Conservation (phyloP, 2,329 filamentous ascomycete genomes). For the Myriangium duriaei region DNA sequence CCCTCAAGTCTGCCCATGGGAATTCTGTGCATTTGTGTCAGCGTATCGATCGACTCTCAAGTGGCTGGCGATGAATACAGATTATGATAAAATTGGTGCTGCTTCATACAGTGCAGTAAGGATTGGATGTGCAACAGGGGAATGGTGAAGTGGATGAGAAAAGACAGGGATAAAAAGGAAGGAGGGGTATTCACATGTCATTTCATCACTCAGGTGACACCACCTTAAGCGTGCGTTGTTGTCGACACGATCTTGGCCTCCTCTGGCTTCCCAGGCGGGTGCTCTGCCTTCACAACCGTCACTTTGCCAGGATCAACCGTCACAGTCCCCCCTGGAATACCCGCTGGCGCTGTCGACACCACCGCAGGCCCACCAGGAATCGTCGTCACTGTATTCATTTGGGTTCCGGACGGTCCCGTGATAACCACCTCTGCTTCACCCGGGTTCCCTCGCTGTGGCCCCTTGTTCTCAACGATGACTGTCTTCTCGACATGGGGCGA, state of each 20-base stretch:
- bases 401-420: constrained; percentile 6
- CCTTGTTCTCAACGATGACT: constrained; percentile 8
- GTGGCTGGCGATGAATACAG: too few species aligned
- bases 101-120: too few species aligned
- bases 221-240: constrained; percentile 3
- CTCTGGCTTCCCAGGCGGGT: constrained; percentile 7
- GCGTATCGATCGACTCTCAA: too few species aligned
- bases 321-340: constrained; percentile 5
- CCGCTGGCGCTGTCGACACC: constrained; percentile 4
- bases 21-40: too few species aligned
- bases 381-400: constrained; percentile 3
- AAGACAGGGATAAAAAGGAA: too few species aligned
- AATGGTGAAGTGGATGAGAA: too few species aligned
- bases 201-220: too few species aligned
- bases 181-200: too few species aligned
- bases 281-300: constrained; percentile 8
- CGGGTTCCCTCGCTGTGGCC: constrained; percentile 2
- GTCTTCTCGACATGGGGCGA: constrained; percentile 7
- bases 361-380: constrained; percentile 4
- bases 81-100: too few species aligned
- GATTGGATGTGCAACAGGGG: too few species aligned
- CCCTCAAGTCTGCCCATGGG: too few species aligned
- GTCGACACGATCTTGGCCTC: constrained; percentile 9
- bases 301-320: constrained; percentile 7
- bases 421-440: constrained; percentile 8